These are phyloP conservation scores for Barnettozyma botsteinii DNA, from an alignment of 805 yeast genomes.

Conservation along the genomic window DNA sequence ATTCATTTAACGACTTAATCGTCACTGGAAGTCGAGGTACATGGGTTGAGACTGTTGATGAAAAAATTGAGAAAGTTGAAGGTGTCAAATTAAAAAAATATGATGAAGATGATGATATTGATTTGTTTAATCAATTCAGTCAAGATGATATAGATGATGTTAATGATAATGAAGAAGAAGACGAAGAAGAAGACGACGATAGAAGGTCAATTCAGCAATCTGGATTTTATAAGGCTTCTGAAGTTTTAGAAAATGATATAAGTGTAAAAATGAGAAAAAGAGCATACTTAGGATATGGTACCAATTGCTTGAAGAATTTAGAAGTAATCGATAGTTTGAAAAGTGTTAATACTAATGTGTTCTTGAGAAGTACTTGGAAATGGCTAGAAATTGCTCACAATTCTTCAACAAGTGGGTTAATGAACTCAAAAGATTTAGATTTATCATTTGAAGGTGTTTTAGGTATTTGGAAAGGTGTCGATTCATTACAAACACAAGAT, in stretches of 20 bases:
- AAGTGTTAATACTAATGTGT: slow-evolving; percentile 46
- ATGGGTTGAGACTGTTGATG: slow-evolving; percentile 30
- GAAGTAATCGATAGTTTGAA: slow-evolving; percentile 49
- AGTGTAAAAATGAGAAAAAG: slow-evolving; percentile 65
- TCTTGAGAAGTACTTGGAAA: slow-evolving; percentile 78
- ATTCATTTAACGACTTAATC: slow-evolving; percentile 60
- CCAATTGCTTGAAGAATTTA: slow-evolving; percentile 60
- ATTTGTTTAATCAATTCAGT: slow-evolving; percentile 5
- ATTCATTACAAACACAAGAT: slow-evolving; percentile 43
- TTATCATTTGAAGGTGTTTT: slow-evolving; percentile 83
- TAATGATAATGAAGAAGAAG: neutral
- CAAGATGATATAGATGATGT: slow-evolving; percentile 18
- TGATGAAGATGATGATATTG: slow-evolving; percentile 12
- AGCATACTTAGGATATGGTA: slow-evolving; percentile 68
- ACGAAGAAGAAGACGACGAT: slow-evolving; percentile 11
- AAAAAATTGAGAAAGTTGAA: slow-evolving; percentile 20
- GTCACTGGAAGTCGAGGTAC: slow-evolving; percentile 56
- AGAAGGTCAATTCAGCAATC: slow-evolving; percentile 13
- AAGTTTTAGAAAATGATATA: slow-evolving; percentile 64
- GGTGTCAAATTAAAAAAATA: slow-evolving; percentile 13
- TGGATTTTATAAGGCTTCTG: slow-evolving; percentile 29
- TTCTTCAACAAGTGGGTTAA: slow-evolving; percentile 56
- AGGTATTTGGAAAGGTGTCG: slow-evolving; percentile 82
- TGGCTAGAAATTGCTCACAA: slow-evolving; percentile 77
- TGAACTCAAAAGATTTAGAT: slow-evolving; percentile 67